phyloP scores from a whole-genome alignment of 768 basidiomycete species.

The Lactarius vividus region DNA sequence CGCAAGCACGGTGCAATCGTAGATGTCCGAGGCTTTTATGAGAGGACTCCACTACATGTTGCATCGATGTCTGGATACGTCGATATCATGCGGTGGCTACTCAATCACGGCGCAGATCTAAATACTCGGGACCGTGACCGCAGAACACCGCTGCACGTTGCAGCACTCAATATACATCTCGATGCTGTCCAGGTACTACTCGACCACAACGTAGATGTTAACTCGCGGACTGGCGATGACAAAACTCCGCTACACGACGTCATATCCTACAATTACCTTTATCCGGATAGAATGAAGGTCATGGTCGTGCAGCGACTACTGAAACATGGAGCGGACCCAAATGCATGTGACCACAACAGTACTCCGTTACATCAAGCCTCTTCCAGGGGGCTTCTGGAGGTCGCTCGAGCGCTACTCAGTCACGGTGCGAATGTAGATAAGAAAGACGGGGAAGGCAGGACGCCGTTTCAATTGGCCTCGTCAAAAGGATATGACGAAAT shows the following conservation, averaged over 20 bases:
- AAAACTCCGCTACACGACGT: not conserved
- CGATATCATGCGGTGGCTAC: not conserved
- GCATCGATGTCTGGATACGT: not conserved
- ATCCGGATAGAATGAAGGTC: not conserved
- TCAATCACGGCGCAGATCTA: not conserved
- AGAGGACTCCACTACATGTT: not conserved
- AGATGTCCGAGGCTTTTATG: not conserved
- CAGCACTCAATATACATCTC: not conserved
- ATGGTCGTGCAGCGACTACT: not conserved
- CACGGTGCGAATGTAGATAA: not conserved
- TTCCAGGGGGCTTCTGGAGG: not conserved
- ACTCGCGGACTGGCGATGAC: not conserved
- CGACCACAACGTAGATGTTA: not conserved
- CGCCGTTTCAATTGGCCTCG: not conserved
- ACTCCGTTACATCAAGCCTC: not conserved
- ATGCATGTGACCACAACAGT: not conserved
- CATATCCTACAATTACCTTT: not conserved
- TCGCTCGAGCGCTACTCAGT: not conserved
- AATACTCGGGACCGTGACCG: not conserved
- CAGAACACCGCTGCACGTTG: not conserved
- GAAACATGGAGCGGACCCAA: not conserved
- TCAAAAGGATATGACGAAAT: not conserved
- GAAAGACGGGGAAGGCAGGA: not conserved
- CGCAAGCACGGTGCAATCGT: not conserved
- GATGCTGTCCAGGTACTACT: not conserved